phyloP scores from a whole-genome alignment of 2,329 filamentous ascomycete genomes.

The Ophiosphaerella narmari region DNA sequence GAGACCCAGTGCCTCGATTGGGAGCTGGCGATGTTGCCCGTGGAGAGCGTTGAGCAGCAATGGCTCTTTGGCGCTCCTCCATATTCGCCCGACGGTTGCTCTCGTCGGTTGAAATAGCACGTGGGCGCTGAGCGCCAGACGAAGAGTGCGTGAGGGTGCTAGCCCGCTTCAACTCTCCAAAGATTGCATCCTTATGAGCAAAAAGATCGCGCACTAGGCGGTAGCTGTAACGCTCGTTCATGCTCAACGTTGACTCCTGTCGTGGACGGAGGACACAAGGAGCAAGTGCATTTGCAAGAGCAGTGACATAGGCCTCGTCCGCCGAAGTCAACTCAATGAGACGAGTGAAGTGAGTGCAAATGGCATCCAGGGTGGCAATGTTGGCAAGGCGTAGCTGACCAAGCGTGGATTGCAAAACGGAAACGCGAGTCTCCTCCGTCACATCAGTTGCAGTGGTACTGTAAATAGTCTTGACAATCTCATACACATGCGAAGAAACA shows the following conservation, averaged over 20 bases:
- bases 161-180: slow-evolving; percentile 92
- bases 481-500: slow-evolving; percentile 96
- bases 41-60: slow-evolving; percentile 65
- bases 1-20: slow-evolving; percentile 47
- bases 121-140: slow-evolving; percentile 66
- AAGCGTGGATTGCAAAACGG: slow-evolving; percentile 92
- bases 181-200: slow-evolving; percentile 91
- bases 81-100: slow-evolving; percentile 91
- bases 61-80: slow-evolving; percentile 87
- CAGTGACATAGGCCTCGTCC: slow-evolving; percentile 80
- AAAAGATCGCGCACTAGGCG: slow-evolving; percentile 91
- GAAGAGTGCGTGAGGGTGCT: slow-evolving; percentile 68
- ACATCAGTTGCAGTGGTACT: slow-evolving; percentile 72
- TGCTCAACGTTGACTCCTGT: slow-evolving; percentile 83
- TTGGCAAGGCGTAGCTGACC: slow-evolving; percentile 94
- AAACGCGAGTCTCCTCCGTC: slow-evolving; percentile 76
- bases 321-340: slow-evolving; percentile 96
- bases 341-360: slow-evolving; percentile 97
- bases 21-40: slow-evolving; percentile 76
- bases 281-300: slow-evolving; percentile 75
- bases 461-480: slow-evolving; percentile 98
- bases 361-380: slow-evolving; percentile 96
- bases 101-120: slow-evolving; percentile 93
- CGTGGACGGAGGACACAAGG: slow-evolving; percentile 88
- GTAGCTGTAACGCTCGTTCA: slow-evolving; percentile 93